phyloP scores from a whole-genome alignment of 139 green algal genomes.

The Chlamydomonas eustigma region DNA sequence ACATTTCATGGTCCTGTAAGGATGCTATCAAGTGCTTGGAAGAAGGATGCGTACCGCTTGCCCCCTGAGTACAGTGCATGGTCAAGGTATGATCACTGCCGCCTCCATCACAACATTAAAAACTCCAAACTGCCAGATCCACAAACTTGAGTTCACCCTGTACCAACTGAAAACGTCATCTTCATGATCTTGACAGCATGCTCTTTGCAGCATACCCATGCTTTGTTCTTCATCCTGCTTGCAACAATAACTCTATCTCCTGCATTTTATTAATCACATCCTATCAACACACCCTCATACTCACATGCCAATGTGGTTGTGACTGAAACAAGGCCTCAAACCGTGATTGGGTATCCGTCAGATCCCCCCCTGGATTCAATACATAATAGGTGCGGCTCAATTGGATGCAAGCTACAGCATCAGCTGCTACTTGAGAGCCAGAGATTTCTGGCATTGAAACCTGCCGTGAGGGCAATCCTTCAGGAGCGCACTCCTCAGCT shows the following conservation, averaged over 20 bases:
- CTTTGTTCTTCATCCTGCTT: no score
- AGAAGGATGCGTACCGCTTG: conserved; percentile 36
- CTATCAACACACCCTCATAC: neutral
- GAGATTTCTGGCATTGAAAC: neutral
- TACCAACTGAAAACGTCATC: no score
- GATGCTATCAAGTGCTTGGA: conserved; percentile 37
- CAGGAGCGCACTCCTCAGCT: no score
- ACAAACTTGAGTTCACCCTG: no score
- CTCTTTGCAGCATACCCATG: no score
- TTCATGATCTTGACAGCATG: no score
- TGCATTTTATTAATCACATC: no score
- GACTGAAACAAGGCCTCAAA: conserved; percentile 70
- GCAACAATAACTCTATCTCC: no score
- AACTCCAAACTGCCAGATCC: neutral
- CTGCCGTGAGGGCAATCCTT: no score
- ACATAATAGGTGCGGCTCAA: conserved; percentile 59
- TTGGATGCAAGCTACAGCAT: neutral
- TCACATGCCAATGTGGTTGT: conserved; percentile 65
- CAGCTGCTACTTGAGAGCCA: neutral
- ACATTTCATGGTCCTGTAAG: conserved; percentile 63
- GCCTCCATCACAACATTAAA: neutral
- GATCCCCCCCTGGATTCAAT: conserved; percentile 84
- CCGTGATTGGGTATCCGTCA: conserved; percentile 66
- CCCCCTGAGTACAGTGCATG: conserved; percentile 41
- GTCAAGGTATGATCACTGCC: neutral